Evolutionary conservation across 768 basidiomycete species (phyloP).

Genomic region (Lactarius indigo): DNA sequence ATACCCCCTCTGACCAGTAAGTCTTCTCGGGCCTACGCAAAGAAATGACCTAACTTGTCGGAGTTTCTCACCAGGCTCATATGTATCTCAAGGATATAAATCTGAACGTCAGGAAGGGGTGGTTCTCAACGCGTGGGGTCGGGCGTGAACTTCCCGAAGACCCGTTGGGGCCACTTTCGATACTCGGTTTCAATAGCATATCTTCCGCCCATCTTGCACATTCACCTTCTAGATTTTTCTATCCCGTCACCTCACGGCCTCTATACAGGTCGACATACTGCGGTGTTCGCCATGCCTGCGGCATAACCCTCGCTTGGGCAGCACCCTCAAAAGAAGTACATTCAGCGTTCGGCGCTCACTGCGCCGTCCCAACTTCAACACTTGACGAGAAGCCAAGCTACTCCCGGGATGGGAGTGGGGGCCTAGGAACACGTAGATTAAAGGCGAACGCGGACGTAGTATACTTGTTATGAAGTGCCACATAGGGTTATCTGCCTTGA

Average conservation of each 20-base stretch:
- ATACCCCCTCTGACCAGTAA: too few relatives aligned
- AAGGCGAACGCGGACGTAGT: neutral
- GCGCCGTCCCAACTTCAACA: neutral
- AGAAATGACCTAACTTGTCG: neutral
- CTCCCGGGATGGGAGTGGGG: too few relatives aligned
- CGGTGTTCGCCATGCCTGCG: neutral
- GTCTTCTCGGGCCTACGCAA: too few relatives aligned
- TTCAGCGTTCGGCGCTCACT: neutral
- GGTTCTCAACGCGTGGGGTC: neutral
- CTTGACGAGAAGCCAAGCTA: too few relatives aligned
- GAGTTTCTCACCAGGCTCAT: too few relatives aligned
- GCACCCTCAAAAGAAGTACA: neutral
- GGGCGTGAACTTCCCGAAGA: neutral
- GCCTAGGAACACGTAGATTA: neutral
- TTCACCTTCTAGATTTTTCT: neutral
- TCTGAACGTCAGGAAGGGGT: neutral
- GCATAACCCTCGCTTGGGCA: neutral
- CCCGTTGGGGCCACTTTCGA: neutral
- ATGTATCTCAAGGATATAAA: neutral
- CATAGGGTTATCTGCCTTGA: neutral
- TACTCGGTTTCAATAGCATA: neutral
- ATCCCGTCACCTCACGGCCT: neutral
- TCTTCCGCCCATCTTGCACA: neutral
- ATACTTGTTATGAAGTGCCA: neutral
- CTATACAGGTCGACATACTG: neutral